phyloP scores from a whole-genome alignment of 352 stramenopile species.

The Globisporangium yorkense region DNA sequence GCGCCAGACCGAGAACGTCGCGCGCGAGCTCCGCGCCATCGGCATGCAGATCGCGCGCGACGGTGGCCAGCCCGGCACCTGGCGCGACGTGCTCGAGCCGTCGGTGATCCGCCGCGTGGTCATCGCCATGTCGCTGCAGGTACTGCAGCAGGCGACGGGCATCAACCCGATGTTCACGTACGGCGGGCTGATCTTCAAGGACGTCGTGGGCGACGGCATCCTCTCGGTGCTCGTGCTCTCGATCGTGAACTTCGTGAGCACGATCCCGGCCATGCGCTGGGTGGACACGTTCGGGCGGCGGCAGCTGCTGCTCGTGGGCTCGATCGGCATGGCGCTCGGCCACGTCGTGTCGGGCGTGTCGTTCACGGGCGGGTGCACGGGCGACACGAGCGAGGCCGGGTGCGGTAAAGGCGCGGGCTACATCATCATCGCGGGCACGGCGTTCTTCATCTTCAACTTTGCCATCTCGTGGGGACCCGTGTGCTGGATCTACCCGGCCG shows the following conservation, averaged over 20 bases:
- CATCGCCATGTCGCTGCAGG: slow-evolving; percentile 29
- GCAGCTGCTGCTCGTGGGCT: slow-evolving; percentile 24
- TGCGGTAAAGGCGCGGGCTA: slow-evolving; percentile 16
- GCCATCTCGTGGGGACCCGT: slow-evolving; percentile 51
- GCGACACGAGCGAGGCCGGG: background rate
- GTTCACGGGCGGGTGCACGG: background rate
- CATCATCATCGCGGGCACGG: slow-evolving; percentile 20
- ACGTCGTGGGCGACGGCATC: slow-evolving; percentile 26
- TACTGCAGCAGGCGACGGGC: slow-evolving; percentile 38
- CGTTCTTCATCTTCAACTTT: slow-evolving; percentile 49
- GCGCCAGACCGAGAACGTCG: slow-evolving; percentile 24
- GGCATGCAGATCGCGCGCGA: slow-evolving; percentile 32
- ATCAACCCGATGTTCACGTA: slow-evolving; percentile 38
- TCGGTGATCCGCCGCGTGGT: slow-evolving; percentile 20
- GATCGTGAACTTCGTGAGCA: slow-evolving; percentile 27
- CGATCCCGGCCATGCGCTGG: slow-evolving; percentile 33
- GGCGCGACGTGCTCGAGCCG: slow-evolving; percentile 27
- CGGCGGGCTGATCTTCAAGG: slow-evolving; percentile 27
- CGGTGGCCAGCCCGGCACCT: slow-evolving; percentile 14
- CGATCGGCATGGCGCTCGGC: slow-evolving; percentile 30
- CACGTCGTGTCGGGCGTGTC: slow-evolving; percentile 9
- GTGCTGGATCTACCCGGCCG: slow-evolving; percentile 53
- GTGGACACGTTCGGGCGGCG: slow-evolving; percentile 30
- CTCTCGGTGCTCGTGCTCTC: slow-evolving; percentile 15
- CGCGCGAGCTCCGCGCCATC: slow-evolving; percentile 32